Percentiles rank a stretch among this genome's conserved stretches.
These are phyloP conservation scores for Canavalia ensiformis DNA, from an alignment of 306 rosid genomes.

Conservation along the genomic window DNA sequence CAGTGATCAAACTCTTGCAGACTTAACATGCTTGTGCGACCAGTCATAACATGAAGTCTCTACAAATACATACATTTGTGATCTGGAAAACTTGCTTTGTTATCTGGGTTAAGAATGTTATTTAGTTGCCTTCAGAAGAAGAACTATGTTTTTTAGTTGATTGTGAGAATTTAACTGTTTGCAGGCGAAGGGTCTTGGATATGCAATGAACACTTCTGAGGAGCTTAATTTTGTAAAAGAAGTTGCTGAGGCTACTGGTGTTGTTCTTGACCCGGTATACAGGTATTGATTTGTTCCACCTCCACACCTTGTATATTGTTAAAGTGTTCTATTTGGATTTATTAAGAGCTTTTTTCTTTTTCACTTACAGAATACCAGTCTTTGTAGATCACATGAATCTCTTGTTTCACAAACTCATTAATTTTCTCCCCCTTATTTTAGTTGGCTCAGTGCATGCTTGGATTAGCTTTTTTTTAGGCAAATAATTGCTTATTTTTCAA, in stretches of 20 bases:
- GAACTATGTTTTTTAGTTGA: conserved; percentile 35
- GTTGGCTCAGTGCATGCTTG: not conserved
- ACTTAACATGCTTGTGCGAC: conserved; percentile 35
- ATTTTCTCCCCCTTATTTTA: conserved; percentile 17
- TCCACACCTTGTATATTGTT: not conserved
- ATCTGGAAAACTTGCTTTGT: conserved; percentile 31
- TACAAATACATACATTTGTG: conserved; percentile 15
- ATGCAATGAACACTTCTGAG: conserved; percentile 85
- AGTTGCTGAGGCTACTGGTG: conserved; percentile 82
- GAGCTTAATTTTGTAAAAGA: conserved; percentile 84
- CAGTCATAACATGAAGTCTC: conserved; percentile 22
- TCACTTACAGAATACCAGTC: conserved; percentile 8
- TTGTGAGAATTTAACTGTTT: conserved; percentile 39
- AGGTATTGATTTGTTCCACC: conserved; percentile 59
- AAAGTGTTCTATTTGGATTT: conserved; percentile 34
- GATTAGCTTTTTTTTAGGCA: too few relatives aligned
- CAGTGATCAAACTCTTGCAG: not conserved
- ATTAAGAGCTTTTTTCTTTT: not conserved
- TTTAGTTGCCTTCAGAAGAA: not conserved
- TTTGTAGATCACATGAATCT: conserved; percentile 16
- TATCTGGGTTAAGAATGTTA: not conserved
- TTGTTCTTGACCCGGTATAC: conserved; percentile 94
- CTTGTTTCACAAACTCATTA: conserved; percentile 29
- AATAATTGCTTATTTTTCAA: too few relatives aligned
- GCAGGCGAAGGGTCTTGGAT: conserved; percentile 95